Percentiles rank a stretch among this genome's conserved stretches.
These are phyloP conservation scores for Arabidopsis thaliana DNA, from an alignment of 345 rosid genomes.

Conservation along the genomic window TAIR10.1 NC_003076.8:8014001-8014500, in stretches of 20 bases:
- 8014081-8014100: not conserved
- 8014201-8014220: not conserved
- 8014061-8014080: not conserved
- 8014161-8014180: slow-evolving; percentile 39
- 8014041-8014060: slow-evolving; percentile 51
- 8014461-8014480: not conserved
- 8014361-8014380: slow-evolving; percentile 30
- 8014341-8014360: slow-evolving; percentile 36
- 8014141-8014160: slow-evolving; percentile 26
- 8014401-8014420: too few relatives aligned
- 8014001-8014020: slow-evolving; percentile 91
- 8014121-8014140: slow-evolving; percentile 62
- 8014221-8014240: slow-evolving; percentile 10
- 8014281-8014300: slow-evolving; percentile 41
- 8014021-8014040: slow-evolving; percentile 82
- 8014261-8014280: slow-evolving; percentile 26
- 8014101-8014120: slow-evolving; percentile 36
- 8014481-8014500: not conserved
- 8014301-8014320: slow-evolving; percentile 38
- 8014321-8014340: slow-evolving; percentile 24
- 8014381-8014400: slow-evolving; percentile 34
- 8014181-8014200: slow-evolving; percentile 1
- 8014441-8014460: slow-evolving; percentile 8
- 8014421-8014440: not conserved
- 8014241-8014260: not conserved